Evolutionary conservation across 2,329 filamentous ascomycete species (phyloP).

Genomic region (Chalara sp.): DNA sequence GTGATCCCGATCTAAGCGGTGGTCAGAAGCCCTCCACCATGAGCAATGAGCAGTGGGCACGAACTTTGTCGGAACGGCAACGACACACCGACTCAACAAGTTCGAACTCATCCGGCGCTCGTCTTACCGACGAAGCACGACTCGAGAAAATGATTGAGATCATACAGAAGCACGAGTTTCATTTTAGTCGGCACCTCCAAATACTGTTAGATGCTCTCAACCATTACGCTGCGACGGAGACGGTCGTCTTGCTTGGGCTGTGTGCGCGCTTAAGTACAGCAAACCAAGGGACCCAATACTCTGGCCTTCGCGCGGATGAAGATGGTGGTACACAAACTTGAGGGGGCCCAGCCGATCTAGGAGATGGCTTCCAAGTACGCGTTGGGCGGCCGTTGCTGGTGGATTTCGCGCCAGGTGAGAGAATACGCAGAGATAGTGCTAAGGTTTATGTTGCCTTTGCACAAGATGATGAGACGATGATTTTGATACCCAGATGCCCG

Average conservation of each 20-base stretch:
- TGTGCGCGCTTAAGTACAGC: conserved; percentile 78
- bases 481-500: too few species aligned
- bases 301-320: conserved; percentile 52
- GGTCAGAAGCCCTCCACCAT: conserved; percentile 50
- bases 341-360: background rate
- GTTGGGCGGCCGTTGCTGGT: background rate
- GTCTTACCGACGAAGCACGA: conserved; percentile 17
- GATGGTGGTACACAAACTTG: conserved; percentile 30
- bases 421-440: too few species aligned
- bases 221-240: conserved; percentile 95
- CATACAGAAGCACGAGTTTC: conserved; percentile 84
- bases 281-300: conserved; percentile 66
- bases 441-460: too few species aligned
- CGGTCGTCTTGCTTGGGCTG: conserved; percentile 83
- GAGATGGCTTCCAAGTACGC: too few species aligned
- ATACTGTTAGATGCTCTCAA: conserved; percentile 93
- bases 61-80: conserved; percentile 44
- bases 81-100: conserved; percentile 27
- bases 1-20: conserved; percentile 70
- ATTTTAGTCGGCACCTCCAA: conserved; percentile 87
- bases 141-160: conserved; percentile 63
- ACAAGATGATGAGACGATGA: too few species aligned
- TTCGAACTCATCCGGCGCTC: conserved; percentile 8
- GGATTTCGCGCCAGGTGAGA: background rate
- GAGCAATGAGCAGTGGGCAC: conserved; percentile 53